A percentile compares a stretch with the other conserved stretches of the same genome.
Evolutionary conservation across 345 rosid genomes (phyloP).

Genomic region (Dipteronia sinensis): DNA sequence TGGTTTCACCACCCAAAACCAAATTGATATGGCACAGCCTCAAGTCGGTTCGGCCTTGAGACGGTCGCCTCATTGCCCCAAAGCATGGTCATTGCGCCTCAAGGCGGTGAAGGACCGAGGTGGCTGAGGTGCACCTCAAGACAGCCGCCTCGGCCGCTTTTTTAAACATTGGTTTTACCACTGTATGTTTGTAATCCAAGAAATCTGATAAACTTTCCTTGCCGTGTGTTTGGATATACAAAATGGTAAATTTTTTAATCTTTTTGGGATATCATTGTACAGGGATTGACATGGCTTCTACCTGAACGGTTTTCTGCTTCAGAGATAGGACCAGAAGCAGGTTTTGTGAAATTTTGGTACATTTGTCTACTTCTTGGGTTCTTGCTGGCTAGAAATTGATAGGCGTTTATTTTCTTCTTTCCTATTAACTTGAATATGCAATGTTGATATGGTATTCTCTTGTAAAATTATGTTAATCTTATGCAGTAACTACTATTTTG

Average conservation of each 20-base stretch:
- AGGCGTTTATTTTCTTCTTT: slow-evolving; percentile 5
- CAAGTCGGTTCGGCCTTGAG: too few species aligned
- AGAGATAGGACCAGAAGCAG: slow-evolving; percentile 99
- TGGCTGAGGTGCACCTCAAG: too few species aligned
- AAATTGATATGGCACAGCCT: too few species aligned
- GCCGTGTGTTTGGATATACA: not conserved
- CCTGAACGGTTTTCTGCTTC: slow-evolving; percentile 86
- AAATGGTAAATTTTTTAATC: slow-evolving; percentile 16
- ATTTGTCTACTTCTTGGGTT: slow-evolving; percentile 45
- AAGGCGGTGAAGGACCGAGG: too few species aligned
- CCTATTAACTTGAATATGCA: not conserved
- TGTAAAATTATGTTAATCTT: slow-evolving; percentile 29
- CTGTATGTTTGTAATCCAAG: slow-evolving; percentile 11
- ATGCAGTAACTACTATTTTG: slow-evolving; percentile 81
- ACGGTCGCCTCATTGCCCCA: too few species aligned
- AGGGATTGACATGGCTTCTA: slow-evolving; percentile 98
- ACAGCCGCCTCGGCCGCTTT: too few species aligned
- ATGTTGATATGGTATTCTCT: slow-evolving; percentile 14
- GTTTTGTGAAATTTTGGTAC: slow-evolving; percentile 96
- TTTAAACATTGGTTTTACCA: not conserved
- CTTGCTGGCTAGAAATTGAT: slow-evolving; percentile 27
- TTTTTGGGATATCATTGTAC: slow-evolving; percentile 22
- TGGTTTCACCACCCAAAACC: not conserved
- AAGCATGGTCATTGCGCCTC: too few species aligned
- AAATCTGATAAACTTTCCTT: slow-evolving; percentile 11